Base-by-base conservation (phyloP, 352 stramenopile species). In the Pythium phragmiticola region DNA sequence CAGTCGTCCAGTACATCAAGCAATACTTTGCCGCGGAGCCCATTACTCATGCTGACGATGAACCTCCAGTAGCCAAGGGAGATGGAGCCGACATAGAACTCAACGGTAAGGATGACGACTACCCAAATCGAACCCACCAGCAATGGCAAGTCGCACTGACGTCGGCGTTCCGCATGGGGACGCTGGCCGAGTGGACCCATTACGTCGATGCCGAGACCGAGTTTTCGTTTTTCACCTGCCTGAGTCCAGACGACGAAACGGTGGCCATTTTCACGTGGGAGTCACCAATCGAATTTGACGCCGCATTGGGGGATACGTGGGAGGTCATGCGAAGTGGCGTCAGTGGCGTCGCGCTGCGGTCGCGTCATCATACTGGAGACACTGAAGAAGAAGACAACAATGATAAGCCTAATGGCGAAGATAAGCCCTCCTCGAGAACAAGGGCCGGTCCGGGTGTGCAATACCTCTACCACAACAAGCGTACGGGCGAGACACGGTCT, bases 111-210 rank as follows among this genome's bases (percentile, higher is more conserved):
- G 41, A 59, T 4, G 56, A 68, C 12, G 69, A 64, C 14, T 43
- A 61, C 13, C 26, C 59, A 4, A 37, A 76, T 4, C 58, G 63
- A 19, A 79, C 69, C 4, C 14, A 60, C n/a, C 59, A 63, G 1
- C 68, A 92, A 49, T 94, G 85, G 85, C 60, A 67, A 23, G 33
- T 63, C 1, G 72, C 70, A 0, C 51, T 91, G 9, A 55, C 55
- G 7, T 62, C 68, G 12, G 74, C 75, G 8, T 86, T 76, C 54
- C 72, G 60, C 36, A 84, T 94, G 75, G 80, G 80, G 0, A 74
- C 68, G 7, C 61, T 94, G 7, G 81, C 80, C 11, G 81, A 90
- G 33, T 94, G 85, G 85, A 85, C 75, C 17, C 84, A 91, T 51
- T 94, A 90, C 54, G 63, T 94, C 8, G 83, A 94, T 45, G 59